Conservation (phyloP, 352 stramenopile species). For the Pythium dissimile region DNA sequence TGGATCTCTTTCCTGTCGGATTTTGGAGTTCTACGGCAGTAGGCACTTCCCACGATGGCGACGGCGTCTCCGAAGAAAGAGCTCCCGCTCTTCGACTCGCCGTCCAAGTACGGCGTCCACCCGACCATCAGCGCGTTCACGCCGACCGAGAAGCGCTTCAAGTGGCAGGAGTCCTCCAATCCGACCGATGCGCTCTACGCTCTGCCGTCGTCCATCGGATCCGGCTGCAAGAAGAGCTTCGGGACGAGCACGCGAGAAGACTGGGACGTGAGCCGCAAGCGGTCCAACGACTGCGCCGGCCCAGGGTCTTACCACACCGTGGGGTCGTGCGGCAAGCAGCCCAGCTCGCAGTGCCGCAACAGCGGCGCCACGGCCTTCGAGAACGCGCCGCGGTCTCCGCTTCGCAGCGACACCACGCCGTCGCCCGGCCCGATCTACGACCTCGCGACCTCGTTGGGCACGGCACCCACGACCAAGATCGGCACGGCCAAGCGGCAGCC, state of each 20-base stretch:
- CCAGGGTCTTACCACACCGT: constrained; percentile 65
- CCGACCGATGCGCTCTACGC: constrained; percentile 68
- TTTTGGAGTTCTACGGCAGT: background rate
- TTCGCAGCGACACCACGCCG: constrained; percentile 53
- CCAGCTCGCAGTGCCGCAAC: constrained; percentile 48
- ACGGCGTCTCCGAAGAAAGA: constrained; percentile 20
- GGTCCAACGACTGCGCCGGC: constrained; percentile 51
- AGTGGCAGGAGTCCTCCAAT: constrained; percentile 56
- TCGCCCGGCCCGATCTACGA: constrained; percentile 79
- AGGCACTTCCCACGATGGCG: constrained; percentile 9
- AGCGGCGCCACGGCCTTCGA: constrained; percentile 54
- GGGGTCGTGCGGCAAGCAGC: constrained; percentile 55
- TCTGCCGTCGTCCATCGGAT: constrained; percentile 57
- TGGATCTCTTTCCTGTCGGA: background rate
- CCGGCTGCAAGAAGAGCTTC: constrained; percentile 64
- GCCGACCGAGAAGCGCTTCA: constrained; percentile 65
- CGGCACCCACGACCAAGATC: constrained; percentile 48
- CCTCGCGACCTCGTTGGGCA: constrained; percentile 43
- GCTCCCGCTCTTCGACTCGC: constrained; percentile 68
- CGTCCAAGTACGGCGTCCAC: constrained; percentile 71
- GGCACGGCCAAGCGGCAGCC: constrained; percentile 51
- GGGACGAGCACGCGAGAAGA: constrained; percentile 75
- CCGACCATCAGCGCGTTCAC: constrained; percentile 63
- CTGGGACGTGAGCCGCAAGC: constrained; percentile 68
- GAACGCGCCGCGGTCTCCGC: constrained; percentile 45